phyloP scores from a whole-genome alignment of 1,284 basidiomycete genomes.

The Flammula alnicola region DNA sequence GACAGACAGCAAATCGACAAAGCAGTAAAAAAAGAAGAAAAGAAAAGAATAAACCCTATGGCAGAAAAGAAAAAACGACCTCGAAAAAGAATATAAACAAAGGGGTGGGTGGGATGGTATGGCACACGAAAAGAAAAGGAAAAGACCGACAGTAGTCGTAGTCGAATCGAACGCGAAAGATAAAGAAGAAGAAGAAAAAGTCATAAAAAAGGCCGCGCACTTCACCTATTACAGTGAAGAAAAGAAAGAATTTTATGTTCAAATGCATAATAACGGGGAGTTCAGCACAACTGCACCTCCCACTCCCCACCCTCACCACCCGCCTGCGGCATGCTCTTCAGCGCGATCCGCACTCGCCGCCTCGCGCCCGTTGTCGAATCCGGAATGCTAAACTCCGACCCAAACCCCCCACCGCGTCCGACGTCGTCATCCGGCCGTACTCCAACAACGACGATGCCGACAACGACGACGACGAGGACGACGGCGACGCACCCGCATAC shows the following conservation, averaged over 20 bases:
- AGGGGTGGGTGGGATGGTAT: too few relatives aligned
- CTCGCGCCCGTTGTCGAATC: slow-evolving; percentile 37
- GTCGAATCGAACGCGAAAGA: too few relatives aligned
- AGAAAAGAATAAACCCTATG: too few relatives aligned
- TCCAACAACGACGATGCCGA: slow-evolving; percentile 31
- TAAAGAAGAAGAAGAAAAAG: too few relatives aligned
- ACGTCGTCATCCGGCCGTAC: slow-evolving; percentile 29
- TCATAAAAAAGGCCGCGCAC: neutral
- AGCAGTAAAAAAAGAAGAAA: too few relatives aligned
- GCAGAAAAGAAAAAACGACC: too few relatives aligned
- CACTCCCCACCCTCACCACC: slow-evolving; percentile 72
- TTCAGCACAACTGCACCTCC: slow-evolving; percentile 72
- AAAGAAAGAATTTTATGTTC: neutral
- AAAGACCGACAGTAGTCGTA: too few relatives aligned
- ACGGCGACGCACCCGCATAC: too few relatives aligned
- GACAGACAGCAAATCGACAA: too few relatives aligned
- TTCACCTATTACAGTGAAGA: neutral
- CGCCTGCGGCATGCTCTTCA: slow-evolving; percentile 62
- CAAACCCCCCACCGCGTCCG: slow-evolving; percentile 38
- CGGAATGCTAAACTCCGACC: slow-evolving; percentile 44
- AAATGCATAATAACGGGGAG: too few relatives aligned
- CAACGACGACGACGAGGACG: slow-evolving; percentile 15
- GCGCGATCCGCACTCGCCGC: slow-evolving; percentile 63
- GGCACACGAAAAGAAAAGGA: too few relatives aligned
- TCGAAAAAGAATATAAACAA: too few relatives aligned